Evolutionary conservation across 192 early-diverging fungal species (phyloP).

Genomic region (Coemansia pectinata): DNA sequence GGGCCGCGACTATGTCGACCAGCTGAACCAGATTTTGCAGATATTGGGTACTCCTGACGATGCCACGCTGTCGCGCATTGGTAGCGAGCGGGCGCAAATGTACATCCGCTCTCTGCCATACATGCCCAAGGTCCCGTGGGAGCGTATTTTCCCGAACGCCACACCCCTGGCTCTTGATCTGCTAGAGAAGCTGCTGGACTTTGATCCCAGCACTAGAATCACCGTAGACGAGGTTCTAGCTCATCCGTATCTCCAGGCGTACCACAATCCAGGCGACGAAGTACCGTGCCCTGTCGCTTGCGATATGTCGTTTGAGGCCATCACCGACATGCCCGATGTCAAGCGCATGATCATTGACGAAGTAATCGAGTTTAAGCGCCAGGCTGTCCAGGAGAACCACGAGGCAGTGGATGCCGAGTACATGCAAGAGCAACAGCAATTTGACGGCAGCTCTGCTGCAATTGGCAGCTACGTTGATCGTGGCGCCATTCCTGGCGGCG

Average conservation of each 20-base stretch:
- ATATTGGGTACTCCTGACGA: conserved; percentile 97
- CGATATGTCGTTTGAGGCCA: conserved; percentile 50
- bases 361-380: conserved; percentile 74
- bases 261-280: conserved; percentile 91
- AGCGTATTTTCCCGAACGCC: conserved; percentile 84
- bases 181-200: conserved; percentile 82
- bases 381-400: conserved; percentile 48
- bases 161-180: conserved; percentile 81
- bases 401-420: conserved; percentile 46
- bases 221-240: conserved; percentile 90
- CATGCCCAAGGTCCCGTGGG: conserved; percentile 88
- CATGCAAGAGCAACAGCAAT: conserved; percentile 17
- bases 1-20: conserved; percentile 97
- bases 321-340: conserved; percentile 41
- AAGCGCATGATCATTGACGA: conserved; percentile 79
- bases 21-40: conserved; percentile 94
- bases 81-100: conserved; percentile 90
- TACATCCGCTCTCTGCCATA: conserved; percentile 90
- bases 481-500: conserved; percentile 15
- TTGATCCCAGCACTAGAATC: conserved; percentile 91
- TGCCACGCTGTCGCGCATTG: conserved; percentile 80
- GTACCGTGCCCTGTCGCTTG: conserved; percentile 45
- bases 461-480: conserved; percentile 16
- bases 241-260: conserved; percentile 90
- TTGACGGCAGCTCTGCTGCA: not conserved